A percentile compares a stretch with the other conserved stretches of the same genome.
These are phyloP conservation scores for Zoysia japonica DNA, from an alignment of 176 grass and related monocot genomes.

Conservation along the genomic window DNA sequence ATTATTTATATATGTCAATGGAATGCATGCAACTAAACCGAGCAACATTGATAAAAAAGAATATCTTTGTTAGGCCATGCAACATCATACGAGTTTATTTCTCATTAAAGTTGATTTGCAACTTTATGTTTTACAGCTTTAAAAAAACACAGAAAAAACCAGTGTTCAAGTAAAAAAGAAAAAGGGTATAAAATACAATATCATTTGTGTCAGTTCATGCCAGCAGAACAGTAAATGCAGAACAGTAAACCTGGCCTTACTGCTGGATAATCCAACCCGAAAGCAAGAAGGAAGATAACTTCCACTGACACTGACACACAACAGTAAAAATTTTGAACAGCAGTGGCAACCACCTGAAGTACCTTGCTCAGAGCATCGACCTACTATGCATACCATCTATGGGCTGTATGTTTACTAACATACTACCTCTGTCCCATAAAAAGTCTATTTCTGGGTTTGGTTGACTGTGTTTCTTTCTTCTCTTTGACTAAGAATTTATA, in stretches of 20 bases:
- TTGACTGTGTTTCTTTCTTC: too few species aligned
- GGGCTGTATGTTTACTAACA: not conserved
- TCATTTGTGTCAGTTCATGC: not conserved
- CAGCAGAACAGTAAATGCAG: not conserved
- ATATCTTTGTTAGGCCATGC: not conserved
- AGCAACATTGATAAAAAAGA: not conserved
- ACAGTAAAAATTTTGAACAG: slow-evolving; percentile 12
- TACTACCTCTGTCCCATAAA: too few species aligned
- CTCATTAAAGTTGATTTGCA: not conserved
- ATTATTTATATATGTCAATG: not conserved
- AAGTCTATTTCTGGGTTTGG: too few species aligned
- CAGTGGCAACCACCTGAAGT: slow-evolving; percentile 25
- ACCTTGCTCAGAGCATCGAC: not conserved
- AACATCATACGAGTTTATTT: not conserved
- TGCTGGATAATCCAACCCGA: not conserved
- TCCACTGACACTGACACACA: not conserved
- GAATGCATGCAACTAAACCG: not conserved
- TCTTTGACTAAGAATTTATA: too few species aligned
- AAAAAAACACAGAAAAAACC: slow-evolving; percentile 8
- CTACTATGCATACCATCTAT: not conserved
- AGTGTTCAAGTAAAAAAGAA: slow-evolving; percentile 6
- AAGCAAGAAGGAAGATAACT: slow-evolving; percentile 2
- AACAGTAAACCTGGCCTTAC: not conserved
- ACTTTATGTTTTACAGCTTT: slow-evolving; percentile 17
- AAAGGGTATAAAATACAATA: not conserved